Conservation (phyloP, 176 grass and related monocot genomes). For the Hyparrhenia diplandra region DNA sequence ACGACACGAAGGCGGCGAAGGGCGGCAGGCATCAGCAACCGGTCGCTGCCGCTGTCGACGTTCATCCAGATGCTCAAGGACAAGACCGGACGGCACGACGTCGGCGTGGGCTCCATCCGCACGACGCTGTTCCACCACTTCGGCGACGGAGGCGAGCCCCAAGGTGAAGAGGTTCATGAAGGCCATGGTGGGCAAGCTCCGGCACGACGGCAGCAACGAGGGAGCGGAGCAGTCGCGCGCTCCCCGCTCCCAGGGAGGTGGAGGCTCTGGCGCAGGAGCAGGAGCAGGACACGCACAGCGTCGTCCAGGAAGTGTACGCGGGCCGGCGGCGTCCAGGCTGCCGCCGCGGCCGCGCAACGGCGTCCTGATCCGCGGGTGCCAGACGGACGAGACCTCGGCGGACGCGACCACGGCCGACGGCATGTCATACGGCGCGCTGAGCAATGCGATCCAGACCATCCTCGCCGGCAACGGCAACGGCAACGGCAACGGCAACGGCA, state of each 20-base stretch:
- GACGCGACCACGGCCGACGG: conserved; percentile 53
- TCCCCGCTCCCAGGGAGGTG: neutral
- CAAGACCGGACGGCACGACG: conserved; percentile 69
- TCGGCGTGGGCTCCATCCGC: conserved; percentile 73
- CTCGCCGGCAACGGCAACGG: neutral
- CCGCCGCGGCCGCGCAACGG: conserved; percentile 36
- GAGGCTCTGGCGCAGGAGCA: conserved; percentile 17
- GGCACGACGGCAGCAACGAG: conserved; percentile 13
- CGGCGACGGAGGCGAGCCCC: conserved; percentile 78
- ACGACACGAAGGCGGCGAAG: neutral
- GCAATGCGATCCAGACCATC: conserved; percentile 77
- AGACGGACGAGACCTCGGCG: conserved; percentile 86
- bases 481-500: neutral
- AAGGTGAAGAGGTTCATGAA: conserved; percentile 96
- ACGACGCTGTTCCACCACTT: conserved; percentile 74
- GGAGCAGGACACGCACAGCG: conserved; percentile 36
- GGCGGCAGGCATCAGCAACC: conserved; percentile 20
- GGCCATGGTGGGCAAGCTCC: conserved; percentile 50
- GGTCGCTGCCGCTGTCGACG: conserved; percentile 70
- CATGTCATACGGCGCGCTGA: conserved; percentile 77
- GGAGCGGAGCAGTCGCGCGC: neutral
- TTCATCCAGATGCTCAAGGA: conserved; percentile 71
- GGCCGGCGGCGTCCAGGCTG: conserved; percentile 5
- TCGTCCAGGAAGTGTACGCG: conserved; percentile 52
- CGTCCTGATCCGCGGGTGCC: conserved; percentile 86